phyloP scores from a whole-genome alignment of 2,329 filamentous ascomycete genomes.

The Aurifilum marmelostoma region DNA sequence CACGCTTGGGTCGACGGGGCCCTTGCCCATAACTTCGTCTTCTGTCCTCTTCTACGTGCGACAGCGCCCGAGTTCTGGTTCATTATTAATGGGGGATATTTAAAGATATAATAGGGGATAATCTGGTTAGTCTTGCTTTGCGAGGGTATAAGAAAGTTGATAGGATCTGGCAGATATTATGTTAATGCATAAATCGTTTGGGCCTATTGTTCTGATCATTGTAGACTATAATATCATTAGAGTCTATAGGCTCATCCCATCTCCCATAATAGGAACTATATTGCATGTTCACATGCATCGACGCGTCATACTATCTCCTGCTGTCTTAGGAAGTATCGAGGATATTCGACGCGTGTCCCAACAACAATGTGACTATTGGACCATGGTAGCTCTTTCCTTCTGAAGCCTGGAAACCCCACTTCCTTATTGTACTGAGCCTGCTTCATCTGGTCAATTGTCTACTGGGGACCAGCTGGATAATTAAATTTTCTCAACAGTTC shows the following conservation, averaged over 20 bases:
- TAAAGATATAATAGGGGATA: too few relatives aligned
- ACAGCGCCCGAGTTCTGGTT: too few relatives aligned
- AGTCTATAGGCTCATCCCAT: not conserved
- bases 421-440: not conserved
- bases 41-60: too few relatives aligned
- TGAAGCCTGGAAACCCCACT: not conserved
- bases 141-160: too few relatives aligned
- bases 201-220: too few relatives aligned
- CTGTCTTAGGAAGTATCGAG: not conserved
- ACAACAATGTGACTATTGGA: not conserved
- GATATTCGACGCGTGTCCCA: not conserved
- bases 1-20: too few relatives aligned
- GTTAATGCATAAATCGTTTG: too few relatives aligned
- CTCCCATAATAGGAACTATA: not conserved
- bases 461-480: not conserved
- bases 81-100: too few relatives aligned
- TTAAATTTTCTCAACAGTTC: not conserved
- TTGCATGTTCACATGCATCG: not conserved
- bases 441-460: not conserved
- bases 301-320: not conserved
- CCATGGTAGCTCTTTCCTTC: not conserved
- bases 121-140: too few relatives aligned
- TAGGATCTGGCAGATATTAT: too few relatives aligned
- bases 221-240: too few relatives aligned
- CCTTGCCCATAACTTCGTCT: too few relatives aligned